Evolutionary conservation across 1,284 basidiomycete genomes (phyloP), one percentile per base, ranked within the genome.

Genomic region (Pseudozyma flocculosa): DNA sequence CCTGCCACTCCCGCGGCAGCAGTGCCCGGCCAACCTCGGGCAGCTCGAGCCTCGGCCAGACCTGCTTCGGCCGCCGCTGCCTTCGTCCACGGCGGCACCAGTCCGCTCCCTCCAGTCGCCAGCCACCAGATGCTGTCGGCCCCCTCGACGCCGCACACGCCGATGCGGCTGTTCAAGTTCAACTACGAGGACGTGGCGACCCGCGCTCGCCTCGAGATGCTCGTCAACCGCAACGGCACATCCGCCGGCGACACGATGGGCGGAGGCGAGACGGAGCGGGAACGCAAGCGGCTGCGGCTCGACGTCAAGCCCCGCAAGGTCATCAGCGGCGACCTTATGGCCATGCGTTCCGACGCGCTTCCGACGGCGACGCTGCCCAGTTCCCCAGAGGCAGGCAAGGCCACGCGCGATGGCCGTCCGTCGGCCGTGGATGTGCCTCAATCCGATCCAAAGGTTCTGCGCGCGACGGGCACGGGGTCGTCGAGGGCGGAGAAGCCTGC

Each of bases 81-180:
- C 37, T 46, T 56, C 11, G 57, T 50, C n/a, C 15, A 44, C 52
- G 24, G 34, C 41, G 38, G n/a, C n/a, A n/a, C n/a, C n/a, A 51
- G 49, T 11, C 48, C 49, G 2, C 45, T 48, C 3, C 18, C 48
- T 14, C 26, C 44, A 42, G 40, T 18, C 42, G 45, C 40, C 19
- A 47, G 42, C 8, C 15, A 30, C 32, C 45, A 43, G 17, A 32
- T 48, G 24, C 32, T 48, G 11, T 55, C 58, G 17, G 63, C 51
- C 8, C 59, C 58, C 34, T 51, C 63, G 10, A 61, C 64, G 2
- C 64, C 67, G 9, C 67, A 64, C 43, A 64, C 68, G 4, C 70
- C 70, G 9, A 61, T 72, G 59, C 67, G 70, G 13, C 54, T 72
- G 14, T 68, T 72, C 49, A 64, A 65, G 34, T 55, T 69, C 46